A percentile compares a stretch with the other conserved stretches of the same genome.
These are phyloP conservation scores for Trichophyton rubrum DNA, from an alignment of 2,329 filamentous ascomycete species.

Conservation along the genomic window DNA sequence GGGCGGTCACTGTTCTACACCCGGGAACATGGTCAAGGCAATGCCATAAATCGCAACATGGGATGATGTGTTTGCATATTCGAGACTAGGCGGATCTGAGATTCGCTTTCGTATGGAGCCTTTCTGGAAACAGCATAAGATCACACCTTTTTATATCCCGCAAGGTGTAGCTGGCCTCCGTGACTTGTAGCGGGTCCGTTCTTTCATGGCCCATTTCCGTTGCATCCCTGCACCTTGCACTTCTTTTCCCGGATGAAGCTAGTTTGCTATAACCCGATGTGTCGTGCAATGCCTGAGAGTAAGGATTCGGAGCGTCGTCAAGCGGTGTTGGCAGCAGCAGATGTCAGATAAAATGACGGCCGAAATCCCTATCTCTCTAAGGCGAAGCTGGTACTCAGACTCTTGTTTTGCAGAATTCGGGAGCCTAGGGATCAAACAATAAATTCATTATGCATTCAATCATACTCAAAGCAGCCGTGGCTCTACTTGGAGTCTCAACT, in stretches of 20 bases:
- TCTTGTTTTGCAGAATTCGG: not conserved
- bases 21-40: not conserved
- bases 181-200: not conserved
- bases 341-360: not conserved
- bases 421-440: not conserved
- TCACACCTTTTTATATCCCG: not conserved
- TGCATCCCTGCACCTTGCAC: not conserved
- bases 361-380: not conserved
- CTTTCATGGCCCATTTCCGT: not conserved
- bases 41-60: not conserved
- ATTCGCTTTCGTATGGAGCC: conserved; percentile 4
- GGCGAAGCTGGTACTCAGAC: not conserved
- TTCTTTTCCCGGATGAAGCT: not conserved
- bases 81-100: not conserved
- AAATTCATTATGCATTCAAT: not conserved
- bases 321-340: not conserved
- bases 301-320: not conserved
- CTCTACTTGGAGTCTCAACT: not conserved
- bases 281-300: not conserved
- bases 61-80: not conserved
- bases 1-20: not conserved
- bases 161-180: not conserved
- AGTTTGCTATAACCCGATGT: not conserved
- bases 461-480: not conserved
- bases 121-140: not conserved